These are phyloP conservation scores for Fusarium albidum DNA, from an alignment of 2,329 filamentous ascomycete species.

Conservation along the genomic window DNA sequence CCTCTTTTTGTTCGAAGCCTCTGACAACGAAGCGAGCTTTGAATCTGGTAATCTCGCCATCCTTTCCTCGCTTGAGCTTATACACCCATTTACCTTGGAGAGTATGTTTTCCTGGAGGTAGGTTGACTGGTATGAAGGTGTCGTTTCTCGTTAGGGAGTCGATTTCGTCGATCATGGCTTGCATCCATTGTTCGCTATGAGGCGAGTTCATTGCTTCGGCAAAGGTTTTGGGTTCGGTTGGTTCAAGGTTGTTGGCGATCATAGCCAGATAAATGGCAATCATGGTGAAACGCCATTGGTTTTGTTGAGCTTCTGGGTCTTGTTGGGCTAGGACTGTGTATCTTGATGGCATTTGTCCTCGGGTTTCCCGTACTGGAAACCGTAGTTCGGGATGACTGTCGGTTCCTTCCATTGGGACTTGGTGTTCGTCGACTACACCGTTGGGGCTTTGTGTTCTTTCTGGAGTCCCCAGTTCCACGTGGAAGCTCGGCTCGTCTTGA, in stretches of 20 bases:
- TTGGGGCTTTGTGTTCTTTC: too few species aligned
- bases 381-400: background rate
- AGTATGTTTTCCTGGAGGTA: background rate
- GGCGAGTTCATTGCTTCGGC: background rate
- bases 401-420: too few species aligned
- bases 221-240: background rate
- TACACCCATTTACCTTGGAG: background rate
- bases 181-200: too few species aligned
- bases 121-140: too few species aligned
- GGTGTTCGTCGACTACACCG: too few species aligned
- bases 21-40: background rate
- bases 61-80: background rate
- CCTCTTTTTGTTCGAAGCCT: background rate
- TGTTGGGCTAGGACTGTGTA: background rate
- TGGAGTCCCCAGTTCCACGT: too few species aligned
- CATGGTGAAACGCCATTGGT: background rate
- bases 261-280: background rate
- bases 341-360: constrained; percentile 2
- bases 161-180: too few species aligned
- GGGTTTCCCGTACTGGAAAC: constrained; percentile 1
- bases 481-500: too few species aligned
- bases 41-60: constrained; percentile 1
- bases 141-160: too few species aligned
- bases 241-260: background rate
- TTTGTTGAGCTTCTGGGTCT: background rate